phyloP scores from a whole-genome alignment of 441 rosid species.

The Corymbia calophylla region DNA sequence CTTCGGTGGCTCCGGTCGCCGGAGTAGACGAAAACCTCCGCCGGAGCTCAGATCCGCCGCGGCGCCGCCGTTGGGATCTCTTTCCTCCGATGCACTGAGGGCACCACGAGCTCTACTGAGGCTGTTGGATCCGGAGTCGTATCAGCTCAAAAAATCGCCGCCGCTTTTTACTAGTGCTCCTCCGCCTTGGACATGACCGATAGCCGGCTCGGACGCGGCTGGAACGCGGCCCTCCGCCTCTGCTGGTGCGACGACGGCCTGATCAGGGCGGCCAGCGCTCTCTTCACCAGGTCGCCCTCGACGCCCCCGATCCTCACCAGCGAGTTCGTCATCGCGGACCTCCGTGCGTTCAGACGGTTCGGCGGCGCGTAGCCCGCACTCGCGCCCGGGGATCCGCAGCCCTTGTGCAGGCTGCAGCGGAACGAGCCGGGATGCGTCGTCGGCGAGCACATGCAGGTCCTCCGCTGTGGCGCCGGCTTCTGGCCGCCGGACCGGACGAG shows the following conservation, averaged over 20 bases:
- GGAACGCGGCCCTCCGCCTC: neutral
- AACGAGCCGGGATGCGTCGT: neutral
- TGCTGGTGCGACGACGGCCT: neutral
- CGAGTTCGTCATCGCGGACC: slow-evolving; percentile 9
- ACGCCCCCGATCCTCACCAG: slow-evolving; percentile 37
- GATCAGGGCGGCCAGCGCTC: neutral
- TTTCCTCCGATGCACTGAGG: neutral
- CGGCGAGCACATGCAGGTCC: neutral
- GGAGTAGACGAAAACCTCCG: slow-evolving; percentile 11
- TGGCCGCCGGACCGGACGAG: neutral
- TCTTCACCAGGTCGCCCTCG: neutral
- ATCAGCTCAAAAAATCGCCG: neutral
- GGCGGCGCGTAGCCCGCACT: slow-evolving; percentile 4
- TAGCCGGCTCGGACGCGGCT: neutral
- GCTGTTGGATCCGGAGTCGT: neutral
- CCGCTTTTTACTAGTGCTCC: neutral
- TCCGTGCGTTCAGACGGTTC: neutral
- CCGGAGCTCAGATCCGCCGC: neutral
- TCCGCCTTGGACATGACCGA: neutral
- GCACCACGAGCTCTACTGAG: neutral
- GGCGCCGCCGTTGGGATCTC: neutral
- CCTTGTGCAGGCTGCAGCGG: neutral
- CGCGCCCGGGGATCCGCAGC: neutral
- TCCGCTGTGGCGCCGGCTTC: neutral
- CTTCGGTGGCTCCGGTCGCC: neutral